Evolutionary conservation across 106 monocot genomes (phyloP).

Genomic region (Phalaenopsis aphrodite): DNA sequence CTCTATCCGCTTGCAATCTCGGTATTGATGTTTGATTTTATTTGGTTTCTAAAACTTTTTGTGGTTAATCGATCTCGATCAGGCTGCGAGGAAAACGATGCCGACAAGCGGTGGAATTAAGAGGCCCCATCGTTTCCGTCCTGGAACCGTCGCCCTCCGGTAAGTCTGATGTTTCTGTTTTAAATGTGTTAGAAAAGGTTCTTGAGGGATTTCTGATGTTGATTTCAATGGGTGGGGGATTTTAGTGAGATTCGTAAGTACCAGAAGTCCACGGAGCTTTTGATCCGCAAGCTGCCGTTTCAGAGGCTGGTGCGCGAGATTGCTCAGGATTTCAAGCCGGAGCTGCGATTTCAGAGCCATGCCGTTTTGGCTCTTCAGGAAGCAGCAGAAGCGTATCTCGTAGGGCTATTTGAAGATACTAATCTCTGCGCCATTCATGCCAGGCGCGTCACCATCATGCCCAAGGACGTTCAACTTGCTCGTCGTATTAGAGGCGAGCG

Average conservation of each 20-base stretch:
- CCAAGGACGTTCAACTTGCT: constrained; percentile 3
- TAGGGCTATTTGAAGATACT: not conserved
- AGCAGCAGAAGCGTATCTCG: not conserved
- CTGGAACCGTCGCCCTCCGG: not conserved
- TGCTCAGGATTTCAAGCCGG: constrained; percentile 13
- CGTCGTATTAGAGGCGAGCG: not conserved
- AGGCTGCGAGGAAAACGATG: constrained; percentile 25
- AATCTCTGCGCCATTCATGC: constrained; percentile 2
- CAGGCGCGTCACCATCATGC: not conserved
- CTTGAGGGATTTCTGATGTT: not conserved
- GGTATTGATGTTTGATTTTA: no score
- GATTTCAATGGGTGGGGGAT: not conserved
- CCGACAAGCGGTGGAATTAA: constrained; percentile 31
- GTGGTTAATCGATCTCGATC: no score
- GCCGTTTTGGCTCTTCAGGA: not conserved
- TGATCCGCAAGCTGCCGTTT: constrained; percentile 3
- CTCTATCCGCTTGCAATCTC: no score
- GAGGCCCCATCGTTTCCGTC: constrained; percentile 6
- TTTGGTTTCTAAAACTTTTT: no score
- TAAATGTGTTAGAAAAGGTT: not conserved
- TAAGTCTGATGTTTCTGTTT: not conserved
- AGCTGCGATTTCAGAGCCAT: constrained; percentile 6
- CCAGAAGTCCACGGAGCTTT: not conserved
- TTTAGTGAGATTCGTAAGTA: not conserved
- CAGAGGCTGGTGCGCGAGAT: constrained; percentile 7